These are phyloP conservation scores for Aureobasidium lini DNA, from an alignment of 2,329 filamentous ascomycete genomes.

Conservation along the genomic window DNA sequence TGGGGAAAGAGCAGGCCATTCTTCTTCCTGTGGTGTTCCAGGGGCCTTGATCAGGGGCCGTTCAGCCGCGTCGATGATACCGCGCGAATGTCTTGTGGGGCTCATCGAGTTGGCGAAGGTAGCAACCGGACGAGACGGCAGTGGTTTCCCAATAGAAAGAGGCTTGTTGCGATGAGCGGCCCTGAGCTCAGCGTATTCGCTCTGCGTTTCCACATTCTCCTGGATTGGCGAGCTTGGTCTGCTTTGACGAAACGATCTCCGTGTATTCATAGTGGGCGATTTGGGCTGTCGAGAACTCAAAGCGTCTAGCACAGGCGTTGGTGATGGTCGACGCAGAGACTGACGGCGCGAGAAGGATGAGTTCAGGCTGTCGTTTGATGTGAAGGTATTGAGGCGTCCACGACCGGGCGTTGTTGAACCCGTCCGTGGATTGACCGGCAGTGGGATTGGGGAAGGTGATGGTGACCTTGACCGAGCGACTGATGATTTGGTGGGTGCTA, in stretches of 20 bases:
- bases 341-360: not conserved
- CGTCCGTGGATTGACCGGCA: not conserved
- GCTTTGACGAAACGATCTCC: not conserved
- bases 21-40: conserved; percentile 18
- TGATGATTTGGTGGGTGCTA: conserved; percentile 23
- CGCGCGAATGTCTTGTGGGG: conserved; percentile 30
- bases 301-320: not conserved
- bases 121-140: conserved; percentile 32
- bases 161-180: not conserved
- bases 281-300: not conserved
- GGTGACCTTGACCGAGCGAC: conserved; percentile 17
- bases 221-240: not conserved
- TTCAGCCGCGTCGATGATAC: conserved; percentile 34
- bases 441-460: conserved; percentile 4
- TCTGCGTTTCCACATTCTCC: not conserved
- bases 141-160: conserved; percentile 28
- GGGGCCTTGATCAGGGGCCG: conserved; percentile 17
- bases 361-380: conserved; percentile 2
- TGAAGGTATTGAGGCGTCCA: not conserved
- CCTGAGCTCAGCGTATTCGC: not conserved
- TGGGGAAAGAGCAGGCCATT: conserved; percentile 26
- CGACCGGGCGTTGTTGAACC: not conserved
- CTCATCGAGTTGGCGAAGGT: conserved; percentile 26
- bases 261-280: not conserved
- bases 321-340: not conserved